Evolutionary conservation across 805 yeast species (phyloP).

Genomic region (Kuraishia floccosa): DNA sequence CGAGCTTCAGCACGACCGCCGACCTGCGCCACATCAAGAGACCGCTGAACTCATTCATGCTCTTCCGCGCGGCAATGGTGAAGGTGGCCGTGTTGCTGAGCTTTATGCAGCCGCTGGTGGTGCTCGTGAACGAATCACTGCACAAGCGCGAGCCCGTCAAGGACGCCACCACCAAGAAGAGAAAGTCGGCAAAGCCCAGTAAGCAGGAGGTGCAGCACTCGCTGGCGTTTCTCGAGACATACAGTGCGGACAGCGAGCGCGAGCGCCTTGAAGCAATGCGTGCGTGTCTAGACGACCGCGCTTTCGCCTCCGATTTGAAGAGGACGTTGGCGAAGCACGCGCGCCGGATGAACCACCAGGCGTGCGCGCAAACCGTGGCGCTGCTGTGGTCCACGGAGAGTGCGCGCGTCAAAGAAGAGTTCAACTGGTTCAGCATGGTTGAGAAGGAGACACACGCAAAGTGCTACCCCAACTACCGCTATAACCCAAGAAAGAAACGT

Average conservation of each 20-base stretch:
- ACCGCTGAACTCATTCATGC: conserved; percentile 36
- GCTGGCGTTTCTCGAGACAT: conserved; percentile 4
- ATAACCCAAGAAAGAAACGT: conserved; percentile 17
- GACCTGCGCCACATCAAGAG: conserved; percentile 21
- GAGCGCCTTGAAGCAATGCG: conserved; percentile 5
- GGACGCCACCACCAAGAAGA: too few species aligned
- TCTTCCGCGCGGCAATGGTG: conserved; percentile 30
- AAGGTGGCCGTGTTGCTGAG: conserved; percentile 23
- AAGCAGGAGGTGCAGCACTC: not conserved
- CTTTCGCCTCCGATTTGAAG: too few species aligned
- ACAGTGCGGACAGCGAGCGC: conserved; percentile 8
- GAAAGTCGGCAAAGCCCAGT: conserved; percentile 8
- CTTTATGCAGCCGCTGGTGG: conserved; percentile 8
- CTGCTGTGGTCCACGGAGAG: conserved; percentile 33
- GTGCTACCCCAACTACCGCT: conserved; percentile 32
- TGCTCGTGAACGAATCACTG: conserved; percentile 8
- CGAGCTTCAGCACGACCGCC: not conserved
- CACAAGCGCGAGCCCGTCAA: too few species aligned
- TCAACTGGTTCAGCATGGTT: conserved; percentile 22
- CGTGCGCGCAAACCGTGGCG: conserved; percentile 28
- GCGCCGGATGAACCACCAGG: conserved; percentile 32
- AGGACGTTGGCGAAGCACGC: too few species aligned
- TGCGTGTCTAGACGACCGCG: too few species aligned
- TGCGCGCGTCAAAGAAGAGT: conserved; percentile 20
- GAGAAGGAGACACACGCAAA: conserved; percentile 29